Evolutionary conservation across 2,329 filamentous ascomycete genomes (phyloP).

Genomic region (Colletotrichum paranaense): DNA sequence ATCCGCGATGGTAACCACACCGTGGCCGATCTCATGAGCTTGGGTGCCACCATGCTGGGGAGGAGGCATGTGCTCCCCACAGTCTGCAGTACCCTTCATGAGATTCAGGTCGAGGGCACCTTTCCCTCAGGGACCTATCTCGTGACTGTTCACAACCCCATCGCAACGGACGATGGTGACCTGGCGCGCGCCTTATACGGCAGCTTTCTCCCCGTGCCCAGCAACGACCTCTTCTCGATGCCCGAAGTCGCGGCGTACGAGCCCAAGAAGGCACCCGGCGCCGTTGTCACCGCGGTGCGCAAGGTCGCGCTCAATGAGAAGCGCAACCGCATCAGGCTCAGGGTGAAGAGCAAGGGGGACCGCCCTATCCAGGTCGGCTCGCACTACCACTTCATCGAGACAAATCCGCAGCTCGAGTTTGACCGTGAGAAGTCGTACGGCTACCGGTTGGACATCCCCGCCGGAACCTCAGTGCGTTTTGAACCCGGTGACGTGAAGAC

Average conservation of each 20-base stretch:
- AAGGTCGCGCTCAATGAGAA: conserved; percentile 79
- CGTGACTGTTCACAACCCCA: conserved; percentile 92
- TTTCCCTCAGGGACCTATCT: conserved; percentile 92
- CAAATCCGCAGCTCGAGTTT: conserved; percentile 90
- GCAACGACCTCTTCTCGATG: conserved; percentile 73
- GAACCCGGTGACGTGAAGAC: conserved; percentile 94
- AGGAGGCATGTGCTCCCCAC: conserved; percentile 90
- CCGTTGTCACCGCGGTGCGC: conserved; percentile 77
- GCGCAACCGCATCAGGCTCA: conserved; percentile 77
- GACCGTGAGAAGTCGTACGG: conserved; percentile 87
- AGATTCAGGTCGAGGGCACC: conserved; percentile 94
- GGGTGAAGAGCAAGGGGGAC: conserved; percentile 88
- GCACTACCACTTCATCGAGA: conserved; percentile 96
- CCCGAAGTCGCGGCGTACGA: conserved; percentile 74
- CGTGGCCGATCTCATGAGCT: conserved; percentile 92
- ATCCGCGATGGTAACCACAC: conserved; percentile 96
- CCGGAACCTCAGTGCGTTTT: conserved; percentile 92
- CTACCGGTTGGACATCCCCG: conserved; percentile 87
- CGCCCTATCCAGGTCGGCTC: conserved; percentile 92
- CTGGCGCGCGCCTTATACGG: conserved; percentile 89
- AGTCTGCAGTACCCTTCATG: conserved; percentile 80
- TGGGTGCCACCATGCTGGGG: conserved; percentile 92
- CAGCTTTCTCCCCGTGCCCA: conserved; percentile 86
- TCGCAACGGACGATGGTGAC: conserved; percentile 87
- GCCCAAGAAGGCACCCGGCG: conserved; percentile 78